Base-by-base conservation (phyloP, 2,329 filamentous ascomycete genomes). In the Neopestalotiopsis sp. region DNA sequence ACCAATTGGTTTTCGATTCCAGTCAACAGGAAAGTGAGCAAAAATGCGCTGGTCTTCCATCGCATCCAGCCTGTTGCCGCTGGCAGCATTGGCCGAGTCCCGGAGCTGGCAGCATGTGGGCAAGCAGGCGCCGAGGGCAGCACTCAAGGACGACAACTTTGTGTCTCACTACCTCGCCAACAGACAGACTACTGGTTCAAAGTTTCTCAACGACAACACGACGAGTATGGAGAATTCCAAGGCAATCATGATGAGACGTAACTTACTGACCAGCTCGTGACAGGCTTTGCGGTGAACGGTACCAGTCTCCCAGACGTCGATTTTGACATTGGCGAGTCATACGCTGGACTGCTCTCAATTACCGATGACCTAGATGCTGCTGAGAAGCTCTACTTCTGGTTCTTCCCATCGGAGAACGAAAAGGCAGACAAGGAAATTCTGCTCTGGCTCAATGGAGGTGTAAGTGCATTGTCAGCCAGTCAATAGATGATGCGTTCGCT, bases 251-350 rank as follows among this genome's bases (percentile, higher is more conserved):
- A 28, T n/a, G 3, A n/a, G 5, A 38, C 9, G 3, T 10, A 17
- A 24, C 34, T 28, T 32, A 1, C 42, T 58, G 12, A 58, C 30
- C 1, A 13, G 28, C 9, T 9, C 17, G n/a, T 56, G 84, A 32
- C 34, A 82, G 89, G 84, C 69, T 91, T 88, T 71, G 84, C 83
- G 57, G 86, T 91, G 66, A 87, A 92, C 75, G 88, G 90, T 38
- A 85, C 83, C 1, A 83, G 81, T 1, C 84, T 92, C 67, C 91
- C 91, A 1, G 88, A 91, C 17, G 89, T 92, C 2, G 78, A 86
- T 64, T 92, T 90, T 72, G 89, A 92, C 69, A 81, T 91, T 64
- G 84, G 84, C 68, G 87, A 89, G 76, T 88, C 85, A 0, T 90
- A 89, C 74, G 83, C 88, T 59, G 88, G 88, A n/a, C 79, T 87